Evolutionary conservation across 805 yeast species (phyloP), one percentile per base, ranked within the genome.

Genomic region (Ascoidea rubescens): DNA sequence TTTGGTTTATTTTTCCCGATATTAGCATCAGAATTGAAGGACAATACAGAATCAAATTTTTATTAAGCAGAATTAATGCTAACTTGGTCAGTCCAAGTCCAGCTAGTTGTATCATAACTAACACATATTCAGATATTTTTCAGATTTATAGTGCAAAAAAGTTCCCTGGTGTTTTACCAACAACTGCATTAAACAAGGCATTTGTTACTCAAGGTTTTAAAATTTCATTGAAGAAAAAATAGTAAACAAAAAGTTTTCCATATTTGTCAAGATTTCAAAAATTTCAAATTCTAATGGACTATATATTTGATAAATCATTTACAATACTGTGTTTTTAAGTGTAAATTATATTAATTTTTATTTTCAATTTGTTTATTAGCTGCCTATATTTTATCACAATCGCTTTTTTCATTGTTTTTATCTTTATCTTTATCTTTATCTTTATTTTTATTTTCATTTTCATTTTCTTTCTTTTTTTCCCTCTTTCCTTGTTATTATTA

Each of bases 161-260:
- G 56, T 71, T 71, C 54, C 75, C 75, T 1, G 75, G 75, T 5
- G 75, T 71, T 21, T 68, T 69, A 46, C 74, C 71, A 47, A 62
- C 69, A 42, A 66, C 72, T 2, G 62, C 66, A 3, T 59, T 71
- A 37, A 69, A 72, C 42, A 57, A 68, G 45, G 65, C 71, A 17
- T 71, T 71, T 61, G 74, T 71, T 1, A 59, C 64, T 46, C 75
- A 71, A 57, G 75, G 75, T 14, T 64, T 71, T 52, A 67, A 67
- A 53, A 69, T 71, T 17, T 71, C 74, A 12, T 64, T 71, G 30
- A 63, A 74, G 48, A 62, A 70, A 52, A 71, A 68, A 48, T 45
- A 52, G 44, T 21, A 21, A 21, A 21, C 28, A 21, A 21, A 21
- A 21, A 21, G 28, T 21, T 21, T 21, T 21, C 28, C 28, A 21